These are phyloP conservation scores for Amniculicola lignicola DNA, from an alignment of 495 filamentous ascomycete species.

Conservation along the genomic window DNA sequence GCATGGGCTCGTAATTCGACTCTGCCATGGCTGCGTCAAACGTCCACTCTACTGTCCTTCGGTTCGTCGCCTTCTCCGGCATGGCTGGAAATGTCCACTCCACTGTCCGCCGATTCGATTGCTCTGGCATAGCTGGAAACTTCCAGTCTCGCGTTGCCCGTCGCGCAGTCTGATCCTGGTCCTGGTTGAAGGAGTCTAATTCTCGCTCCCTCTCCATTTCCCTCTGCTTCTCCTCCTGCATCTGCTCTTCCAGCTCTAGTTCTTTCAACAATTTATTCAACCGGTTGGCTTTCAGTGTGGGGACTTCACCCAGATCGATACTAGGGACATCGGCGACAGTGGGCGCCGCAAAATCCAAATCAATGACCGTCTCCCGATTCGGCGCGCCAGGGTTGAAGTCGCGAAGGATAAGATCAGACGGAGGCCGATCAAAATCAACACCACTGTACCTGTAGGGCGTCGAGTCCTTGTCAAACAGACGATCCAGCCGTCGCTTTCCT, in stretches of 20 bases:
- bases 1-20: slow-evolving; percentile 17
- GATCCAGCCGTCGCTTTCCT: slow-evolving; percentile 30
- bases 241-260: slow-evolving; percentile 42
- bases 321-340: slow-evolving; percentile 53
- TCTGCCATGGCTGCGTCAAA: slow-evolving; percentile 32
- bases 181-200: slow-evolving; percentile 15
- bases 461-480: slow-evolving; percentile 39
- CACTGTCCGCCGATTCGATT: slow-evolving; percentile 5
- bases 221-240: slow-evolving; percentile 40
- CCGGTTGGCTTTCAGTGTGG: slow-evolving; percentile 52
- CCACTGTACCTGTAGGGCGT: slow-evolving; percentile 26
- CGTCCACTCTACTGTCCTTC: slow-evolving; percentile 29
- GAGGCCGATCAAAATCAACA: slow-evolving; percentile 22
- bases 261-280: slow-evolving; percentile 40
- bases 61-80: slow-evolving; percentile 21
- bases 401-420: slow-evolving; percentile 40
- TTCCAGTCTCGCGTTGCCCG: slow-evolving; percentile 38
- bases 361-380: slow-evolving; percentile 42
- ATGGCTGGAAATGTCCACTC: slow-evolving; percentile 2
- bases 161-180: slow-evolving; percentile 34
- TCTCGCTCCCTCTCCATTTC: slow-evolving; percentile 44
- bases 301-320: slow-evolving; percentile 33
- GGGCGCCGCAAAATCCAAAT: slow-evolving; percentile 53
- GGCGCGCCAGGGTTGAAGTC: slow-evolving; percentile 35
- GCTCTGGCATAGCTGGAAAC: not conserved